Conservation (phyloP, 2,329 filamentous ascomycete genomes). For the Fusarium pseudograminearum region DNA sequence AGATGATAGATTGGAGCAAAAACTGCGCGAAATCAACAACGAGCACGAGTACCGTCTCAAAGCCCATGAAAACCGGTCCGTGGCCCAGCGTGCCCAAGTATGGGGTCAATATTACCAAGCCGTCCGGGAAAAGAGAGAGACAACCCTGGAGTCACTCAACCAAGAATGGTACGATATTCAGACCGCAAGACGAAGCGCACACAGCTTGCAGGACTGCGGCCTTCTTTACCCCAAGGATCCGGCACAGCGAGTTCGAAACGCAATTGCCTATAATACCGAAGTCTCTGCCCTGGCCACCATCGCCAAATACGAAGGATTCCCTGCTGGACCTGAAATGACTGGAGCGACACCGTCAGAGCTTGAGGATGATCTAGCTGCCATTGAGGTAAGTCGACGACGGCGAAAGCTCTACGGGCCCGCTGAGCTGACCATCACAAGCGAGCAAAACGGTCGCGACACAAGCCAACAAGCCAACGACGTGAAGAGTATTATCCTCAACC, state of each 20-base stretch:
- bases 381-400: constrained; percentile 71
- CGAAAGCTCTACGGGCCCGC: constrained; percentile 37
- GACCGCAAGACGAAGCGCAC: constrained; percentile 84
- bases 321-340: constrained; percentile 87
- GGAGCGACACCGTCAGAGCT: constrained; percentile 79
- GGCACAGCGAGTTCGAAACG: constrained; percentile 83
- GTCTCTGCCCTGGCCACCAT: constrained; percentile 91
- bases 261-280: constrained; percentile 93
- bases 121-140: constrained; percentile 84
- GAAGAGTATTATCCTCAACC: constrained; percentile 63
- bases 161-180: constrained; percentile 95
- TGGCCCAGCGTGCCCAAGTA: constrained; percentile 86
- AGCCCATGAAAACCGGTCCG: constrained; percentile 78
- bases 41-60: constrained; percentile 80
- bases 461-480: constrained; percentile 56
- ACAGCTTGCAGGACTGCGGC: constrained; percentile 83
- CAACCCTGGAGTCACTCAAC: constrained; percentile 82
- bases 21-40: constrained; percentile 79
- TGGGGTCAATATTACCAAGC: constrained; percentile 93
- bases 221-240: constrained; percentile 83
- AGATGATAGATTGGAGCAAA: constrained; percentile 83
- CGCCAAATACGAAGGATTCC: constrained; percentile 96
- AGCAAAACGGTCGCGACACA: constrained; percentile 52
- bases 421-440: constrained; percentile 49
- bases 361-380: constrained; percentile 88